Conservation (phyloP, 139 green algal genomes). For the Limnomonas spitsbergensis region DNA sequence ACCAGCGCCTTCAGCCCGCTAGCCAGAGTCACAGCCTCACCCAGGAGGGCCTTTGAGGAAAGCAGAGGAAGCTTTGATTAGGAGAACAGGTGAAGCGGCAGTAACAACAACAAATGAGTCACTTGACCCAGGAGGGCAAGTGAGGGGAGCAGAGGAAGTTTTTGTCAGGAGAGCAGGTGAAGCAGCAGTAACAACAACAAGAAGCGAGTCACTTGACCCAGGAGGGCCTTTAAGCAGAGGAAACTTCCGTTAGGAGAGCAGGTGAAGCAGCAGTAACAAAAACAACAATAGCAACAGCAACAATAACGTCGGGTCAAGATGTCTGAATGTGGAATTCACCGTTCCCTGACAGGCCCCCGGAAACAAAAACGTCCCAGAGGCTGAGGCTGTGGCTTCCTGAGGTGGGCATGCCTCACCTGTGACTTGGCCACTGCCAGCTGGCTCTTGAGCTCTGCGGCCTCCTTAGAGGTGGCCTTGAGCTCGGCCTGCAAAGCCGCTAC, state of each 20-base stretch:
- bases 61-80: background rate
- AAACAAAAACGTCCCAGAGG: too few species aligned
- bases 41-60: constrained; percentile 33
- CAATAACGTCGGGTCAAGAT: background rate
- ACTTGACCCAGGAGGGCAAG: background rate
- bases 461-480: constrained; percentile 53
- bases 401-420: background rate
- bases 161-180: background rate
- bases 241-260: background rate
- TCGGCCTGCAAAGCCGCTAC: constrained; percentile 62
- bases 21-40: constrained; percentile 29
- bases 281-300: background rate
- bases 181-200: background rate
- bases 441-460: constrained; percentile 58
- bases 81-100: too few species aligned
- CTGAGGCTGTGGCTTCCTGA: background rate
- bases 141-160: background rate
- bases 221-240: background rate
- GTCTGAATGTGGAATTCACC: background rate
- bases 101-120: background rate
- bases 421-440: constrained; percentile 74
- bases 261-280: background rate
- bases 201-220: background rate
- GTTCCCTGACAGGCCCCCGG: background rate
- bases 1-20: constrained; percentile 67